A percentile compares a stretch with the other conserved stretches of the same genome.
Conservation (phyloP, 2,329 filamentous ascomycete genomes). For the Nemania sp. region DNA sequence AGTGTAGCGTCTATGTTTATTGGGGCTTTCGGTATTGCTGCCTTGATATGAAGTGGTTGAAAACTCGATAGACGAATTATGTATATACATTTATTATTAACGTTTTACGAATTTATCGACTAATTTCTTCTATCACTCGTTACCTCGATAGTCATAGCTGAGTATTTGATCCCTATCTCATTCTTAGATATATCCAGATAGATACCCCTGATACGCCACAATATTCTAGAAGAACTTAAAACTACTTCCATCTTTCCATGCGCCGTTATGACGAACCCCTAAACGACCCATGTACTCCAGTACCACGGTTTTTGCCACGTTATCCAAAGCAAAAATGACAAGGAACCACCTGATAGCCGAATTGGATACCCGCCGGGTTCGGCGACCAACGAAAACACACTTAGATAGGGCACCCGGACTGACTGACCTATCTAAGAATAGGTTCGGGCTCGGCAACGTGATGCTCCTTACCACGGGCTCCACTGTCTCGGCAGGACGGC, state of each 20-base stretch:
- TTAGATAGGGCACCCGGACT: slow-evolving; percentile 1
- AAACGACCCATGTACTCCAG: neutral
- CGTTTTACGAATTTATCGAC: too few species aligned
- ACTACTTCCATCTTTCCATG: neutral
- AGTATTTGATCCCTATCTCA: neutral
- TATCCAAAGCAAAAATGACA: neutral
- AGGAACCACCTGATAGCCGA: neutral
- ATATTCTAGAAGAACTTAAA: neutral
- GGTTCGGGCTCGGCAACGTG: slow-evolving; percentile 26
- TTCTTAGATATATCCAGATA: neutral
- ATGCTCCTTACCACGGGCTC: slow-evolving; percentile 23
- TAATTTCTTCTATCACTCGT: neutral
- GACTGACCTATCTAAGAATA: slow-evolving; percentile 7
- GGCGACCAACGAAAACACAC: slow-evolving; percentile 20
- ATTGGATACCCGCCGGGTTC: slow-evolving; percentile 8
- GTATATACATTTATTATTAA: neutral
- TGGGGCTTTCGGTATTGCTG: slow-evolving; percentile 56
- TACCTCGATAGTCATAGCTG: neutral
- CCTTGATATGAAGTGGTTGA: slow-evolving; percentile 26
- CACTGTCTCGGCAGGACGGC: slow-evolving; percentile 24
- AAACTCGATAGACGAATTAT: too few species aligned
- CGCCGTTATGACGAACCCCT: neutral
- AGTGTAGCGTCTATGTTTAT: slow-evolving; percentile 70
- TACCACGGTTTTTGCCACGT: neutral
- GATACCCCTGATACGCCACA: neutral